Base-by-base conservation (phyloP, 495 filamentous ascomycete species). In the Aspergillus biplanus region DNA sequence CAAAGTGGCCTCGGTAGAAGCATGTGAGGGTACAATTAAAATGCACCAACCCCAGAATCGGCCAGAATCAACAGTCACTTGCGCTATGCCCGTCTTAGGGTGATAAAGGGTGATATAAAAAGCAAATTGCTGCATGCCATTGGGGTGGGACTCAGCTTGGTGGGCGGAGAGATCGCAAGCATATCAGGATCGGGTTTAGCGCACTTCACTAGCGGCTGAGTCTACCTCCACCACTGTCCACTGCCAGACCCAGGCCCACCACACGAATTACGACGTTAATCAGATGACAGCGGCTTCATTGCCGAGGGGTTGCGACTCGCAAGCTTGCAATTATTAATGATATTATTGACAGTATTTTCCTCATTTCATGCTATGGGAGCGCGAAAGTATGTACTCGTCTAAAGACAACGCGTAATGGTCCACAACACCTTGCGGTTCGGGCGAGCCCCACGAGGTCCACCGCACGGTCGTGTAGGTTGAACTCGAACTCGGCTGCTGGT, bases 151-250 rank as follows among this genome's bases (percentile, higher is more conserved):
- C 6, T 15, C 5, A 33, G 5, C 7, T 52, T 62, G 70, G 55
- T 53, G 34, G 59, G 46, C 21, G 50, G 58, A 55, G 31, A 63
- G 56, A 66, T 76, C 71, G 70, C 69, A 76, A 70, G 70, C 67
- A 66, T 58, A 15, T 60, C 64, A 62, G 21, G 61, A 71, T 67
- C 12, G 27, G 65, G 71, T 64, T 63, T 67, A 66, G 58, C n/a
- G 52, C 31, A 32, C 33, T 48, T 42, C 13, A 18, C 11, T 11
- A 27, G 16, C 9, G 6, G 9, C 47, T 11, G 7, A n/a, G 2
- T 15, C 13, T 8, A 4, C 46, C 47, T 31, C 47, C 47, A 49
- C n/a, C n/a, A 6, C n/a, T 27, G 27, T 21, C 56, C 49, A 33
- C 37, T 33, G 5, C n/a, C 47, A 7, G 6, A 7, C 47, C 16